A percentile compares a stretch with the other conserved stretches of the same genome.
Evolutionary conservation across 2,329 filamentous ascomycete species (phyloP).

Genomic region (Cladosporium sp.): DNA sequence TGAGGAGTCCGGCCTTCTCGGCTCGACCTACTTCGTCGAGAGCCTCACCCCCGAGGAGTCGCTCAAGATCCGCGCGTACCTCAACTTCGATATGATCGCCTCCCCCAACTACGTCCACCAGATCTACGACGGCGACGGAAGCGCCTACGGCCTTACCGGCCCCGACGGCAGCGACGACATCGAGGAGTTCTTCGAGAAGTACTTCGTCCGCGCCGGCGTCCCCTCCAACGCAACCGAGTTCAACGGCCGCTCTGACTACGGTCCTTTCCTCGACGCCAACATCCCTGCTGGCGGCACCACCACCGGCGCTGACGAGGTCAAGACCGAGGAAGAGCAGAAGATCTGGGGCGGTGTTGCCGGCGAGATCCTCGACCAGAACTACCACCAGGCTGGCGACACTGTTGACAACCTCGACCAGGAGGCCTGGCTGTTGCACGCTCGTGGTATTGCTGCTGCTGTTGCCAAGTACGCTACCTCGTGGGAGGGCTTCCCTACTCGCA

Average conservation of each 20-base stretch:
- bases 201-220: constrained; percentile 32
- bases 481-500: constrained; percentile 36
- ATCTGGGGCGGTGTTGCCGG: constrained; percentile 38
- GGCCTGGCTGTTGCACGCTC: constrained; percentile 42
- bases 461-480: constrained; percentile 38
- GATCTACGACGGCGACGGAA: constrained; percentile 59
- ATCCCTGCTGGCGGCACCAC: constrained; percentile 40
- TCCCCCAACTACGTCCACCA: constrained; percentile 58
- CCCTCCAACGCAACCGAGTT: constrained; percentile 38
- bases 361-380: constrained; percentile 40
- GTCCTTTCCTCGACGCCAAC: constrained; percentile 39
- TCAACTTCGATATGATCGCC: constrained; percentile 54
- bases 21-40: constrained; percentile 41
- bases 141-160: constrained; percentile 53
- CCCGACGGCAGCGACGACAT: constrained; percentile 63
- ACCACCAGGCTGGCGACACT: constrained; percentile 39
- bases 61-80: constrained; percentile 40
- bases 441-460: constrained; percentile 39
- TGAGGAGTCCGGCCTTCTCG: constrained; percentile 41
- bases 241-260: constrained; percentile 42
- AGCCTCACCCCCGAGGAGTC: constrained; percentile 39
- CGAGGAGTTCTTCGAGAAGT: constrained; percentile 33
- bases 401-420: constrained; percentile 37
- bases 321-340: constrained; percentile 38
- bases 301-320: constrained; percentile 41